phyloP scores from a whole-genome alignment of 305 asterid species.

The Andrographis paniculata region DNA sequence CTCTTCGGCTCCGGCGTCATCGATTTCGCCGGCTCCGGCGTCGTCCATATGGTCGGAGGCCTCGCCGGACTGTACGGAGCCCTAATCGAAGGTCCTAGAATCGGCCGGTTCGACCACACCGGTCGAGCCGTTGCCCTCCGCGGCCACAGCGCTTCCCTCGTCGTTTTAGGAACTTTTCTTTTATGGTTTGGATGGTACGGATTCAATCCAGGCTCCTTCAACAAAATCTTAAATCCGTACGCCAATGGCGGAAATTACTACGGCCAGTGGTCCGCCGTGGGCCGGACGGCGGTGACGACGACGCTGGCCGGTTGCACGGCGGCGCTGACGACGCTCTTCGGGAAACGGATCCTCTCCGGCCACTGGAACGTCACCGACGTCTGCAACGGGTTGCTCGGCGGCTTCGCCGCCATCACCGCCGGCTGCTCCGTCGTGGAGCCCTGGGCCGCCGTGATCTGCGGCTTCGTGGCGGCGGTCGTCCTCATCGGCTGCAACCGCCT shows the following conservation, averaged over 20 bases:
- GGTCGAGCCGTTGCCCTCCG: constrained; percentile 59
- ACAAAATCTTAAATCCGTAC: constrained; percentile 22
- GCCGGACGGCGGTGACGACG: constrained; percentile 87
- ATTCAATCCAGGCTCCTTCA: constrained; percentile 80
- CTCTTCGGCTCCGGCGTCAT: constrained; percentile 73
- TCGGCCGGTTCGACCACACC: constrained; percentile 63
- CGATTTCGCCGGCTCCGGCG: constrained; percentile 93
- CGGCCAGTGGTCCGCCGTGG: constrained; percentile 96
- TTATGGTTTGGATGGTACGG: constrained; percentile 97
- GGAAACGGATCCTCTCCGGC: constrained; percentile 61
- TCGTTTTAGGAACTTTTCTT: constrained; percentile 60
- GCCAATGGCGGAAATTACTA: constrained; percentile 32
- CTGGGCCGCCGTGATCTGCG: constrained; percentile 88
- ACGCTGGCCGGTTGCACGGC: constrained; percentile 88
- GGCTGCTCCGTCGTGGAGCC: constrained; percentile 96
- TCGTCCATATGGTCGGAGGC: constrained; percentile 91
- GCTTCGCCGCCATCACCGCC: constrained; percentile 80
- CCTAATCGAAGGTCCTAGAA: constrained; percentile 72
- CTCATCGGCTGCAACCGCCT: constrained; percentile 56
- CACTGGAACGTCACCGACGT: constrained; percentile 92
- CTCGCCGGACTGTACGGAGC: constrained; percentile 79
- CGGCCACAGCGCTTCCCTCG: constrained; percentile 75
- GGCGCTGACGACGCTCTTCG: constrained; percentile 66
- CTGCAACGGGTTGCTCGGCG: constrained; percentile 81
- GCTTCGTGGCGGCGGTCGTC: constrained; percentile 76